phyloP scores from a whole-genome alignment of 2,329 filamentous ascomycete genomes.

The Clarireedia paspali region DNA sequence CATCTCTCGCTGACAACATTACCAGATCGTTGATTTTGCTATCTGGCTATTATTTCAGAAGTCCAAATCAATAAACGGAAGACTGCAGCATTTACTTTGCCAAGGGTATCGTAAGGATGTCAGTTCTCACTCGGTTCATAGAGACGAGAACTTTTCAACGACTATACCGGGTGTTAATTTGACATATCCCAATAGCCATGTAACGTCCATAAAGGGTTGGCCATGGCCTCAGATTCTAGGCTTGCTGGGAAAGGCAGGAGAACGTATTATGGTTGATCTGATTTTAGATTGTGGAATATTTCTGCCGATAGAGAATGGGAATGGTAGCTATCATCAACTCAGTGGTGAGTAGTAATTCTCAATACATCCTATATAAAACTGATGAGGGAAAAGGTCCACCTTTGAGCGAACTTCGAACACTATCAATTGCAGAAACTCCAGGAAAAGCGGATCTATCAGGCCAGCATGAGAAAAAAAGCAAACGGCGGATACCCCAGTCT shows the following conservation, averaged over 20 bases:
- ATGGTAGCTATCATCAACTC: slow-evolving; percentile 67
- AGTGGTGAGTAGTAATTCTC: slow-evolving; percentile 49
- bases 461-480: not conserved
- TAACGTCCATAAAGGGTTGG: slow-evolving; percentile 55
- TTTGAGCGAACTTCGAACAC: slow-evolving; percentile 22
- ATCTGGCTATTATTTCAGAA: slow-evolving; percentile 71
- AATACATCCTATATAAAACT: slow-evolving; percentile 8
- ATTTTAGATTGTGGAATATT: slow-evolving; percentile 76
- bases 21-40: slow-evolving; percentile 66
- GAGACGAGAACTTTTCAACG: slow-evolving; percentile 29
- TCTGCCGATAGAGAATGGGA: slow-evolving; percentile 47
- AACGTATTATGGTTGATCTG: slow-evolving; percentile 69
- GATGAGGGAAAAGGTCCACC: slow-evolving; percentile 20
- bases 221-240: slow-evolving; percentile 72
- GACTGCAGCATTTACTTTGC: slow-evolving; percentile 69
- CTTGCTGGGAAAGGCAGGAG: slow-evolving; percentile 67
- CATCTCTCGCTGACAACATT: not conserved
- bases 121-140: slow-evolving; percentile 14
- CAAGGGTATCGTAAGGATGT: slow-evolving; percentile 63
- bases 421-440: slow-evolving; percentile 7
- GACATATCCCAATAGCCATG: slow-evolving; percentile 61
- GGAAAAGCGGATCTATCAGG: not conserved
- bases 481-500: not conserved
- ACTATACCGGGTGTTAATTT: slow-evolving; percentile 59
- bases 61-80: slow-evolving; percentile 36